Base-by-base conservation (phyloP, 1,139 yeast genomes). In the Saccharomyces uvarum region DNA sequence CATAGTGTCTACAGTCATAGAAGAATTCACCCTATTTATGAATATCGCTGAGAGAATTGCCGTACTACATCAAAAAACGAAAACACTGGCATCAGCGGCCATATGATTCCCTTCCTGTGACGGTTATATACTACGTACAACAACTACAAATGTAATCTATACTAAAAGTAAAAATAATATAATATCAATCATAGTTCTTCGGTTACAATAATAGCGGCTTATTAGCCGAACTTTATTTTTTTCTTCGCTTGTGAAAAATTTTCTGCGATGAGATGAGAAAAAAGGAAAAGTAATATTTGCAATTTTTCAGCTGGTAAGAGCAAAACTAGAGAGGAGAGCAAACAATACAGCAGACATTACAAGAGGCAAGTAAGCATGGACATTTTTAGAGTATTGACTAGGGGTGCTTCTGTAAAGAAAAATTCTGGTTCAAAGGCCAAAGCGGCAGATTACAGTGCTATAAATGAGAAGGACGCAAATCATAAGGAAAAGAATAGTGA, bases 1-100 rank as follows among this genome's bases (percentile, higher is more conserved):
- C 4, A 60, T 68, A 21, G 64, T 68, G 5, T 57, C 64, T 9
- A 86, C 96, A 0, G 77, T 93, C 32, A 83, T 84, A 61, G 89
- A 86, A 62, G 97, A 91, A 72, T 89, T 89, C 70, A 77, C 78
- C 54, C 76, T 91, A 59, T 91, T 91, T 71, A 88, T 93, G 91
- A 96, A 90, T 64, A 77, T 90, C 52, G 91, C 97, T 56, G 95
- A 90, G 70, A 80, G 84, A 38, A 84, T 91, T 65, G 98, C 98
- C 1, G 96, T 87, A 64, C 73, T 89, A 53, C 98, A 93, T 71
- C 90, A 86, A 62, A 83, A 82, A 55, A 84, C 85, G 1, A 81
- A 77, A 59, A 72, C 77, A 47, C 54, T 60, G 3, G 47, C 64
- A 21, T 59, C 56, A 14, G 50, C 53, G 28, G 47, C 51, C 49